These are phyloP conservation scores for Astragalus membranaceus DNA, from an alignment of 306 rosid species.

Conservation along the genomic window DNA sequence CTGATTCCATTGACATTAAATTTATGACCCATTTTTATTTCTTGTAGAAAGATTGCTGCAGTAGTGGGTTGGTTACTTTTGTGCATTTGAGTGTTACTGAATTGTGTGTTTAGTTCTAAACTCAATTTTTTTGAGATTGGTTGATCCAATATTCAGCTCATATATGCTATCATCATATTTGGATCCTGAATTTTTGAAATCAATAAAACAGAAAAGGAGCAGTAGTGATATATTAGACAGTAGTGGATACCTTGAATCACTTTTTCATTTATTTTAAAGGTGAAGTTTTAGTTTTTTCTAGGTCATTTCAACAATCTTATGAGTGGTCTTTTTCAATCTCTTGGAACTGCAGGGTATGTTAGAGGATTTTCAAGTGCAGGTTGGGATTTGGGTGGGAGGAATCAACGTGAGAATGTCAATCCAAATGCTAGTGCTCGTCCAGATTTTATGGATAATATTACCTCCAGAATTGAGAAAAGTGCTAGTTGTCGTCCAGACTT, in stretches of 20 bases:
- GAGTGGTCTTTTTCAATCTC: not conserved
- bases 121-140: slow-evolving; percentile 4
- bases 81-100: not conserved
- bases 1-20: no score
- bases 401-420: slow-evolving; percentile 1
- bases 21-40: not conserved
- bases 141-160: not conserved
- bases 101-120: not conserved
- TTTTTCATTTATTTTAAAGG: not conserved
- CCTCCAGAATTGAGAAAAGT: slow-evolving; percentile 25
- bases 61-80: not conserved
- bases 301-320: slow-evolving; percentile 2
- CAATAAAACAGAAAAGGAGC: not conserved
- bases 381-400: not conserved
- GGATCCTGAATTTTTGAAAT: not conserved
- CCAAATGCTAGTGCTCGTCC: slow-evolving; percentile 9
- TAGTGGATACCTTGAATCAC: not conserved
- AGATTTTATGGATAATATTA: slow-evolving; percentile 15
- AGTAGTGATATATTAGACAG: not conserved
- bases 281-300: not conserved
- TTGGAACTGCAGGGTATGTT: slow-evolving; percentile 24
- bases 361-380: slow-evolving; percentile 25
- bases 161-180: not conserved
- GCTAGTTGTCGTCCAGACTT: slow-evolving; percentile 14
- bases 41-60: not conserved